These are phyloP conservation scores for Nannochloris sp. DNA, from an alignment of 139 green algal genomes.

Conservation along the genomic window DNA sequence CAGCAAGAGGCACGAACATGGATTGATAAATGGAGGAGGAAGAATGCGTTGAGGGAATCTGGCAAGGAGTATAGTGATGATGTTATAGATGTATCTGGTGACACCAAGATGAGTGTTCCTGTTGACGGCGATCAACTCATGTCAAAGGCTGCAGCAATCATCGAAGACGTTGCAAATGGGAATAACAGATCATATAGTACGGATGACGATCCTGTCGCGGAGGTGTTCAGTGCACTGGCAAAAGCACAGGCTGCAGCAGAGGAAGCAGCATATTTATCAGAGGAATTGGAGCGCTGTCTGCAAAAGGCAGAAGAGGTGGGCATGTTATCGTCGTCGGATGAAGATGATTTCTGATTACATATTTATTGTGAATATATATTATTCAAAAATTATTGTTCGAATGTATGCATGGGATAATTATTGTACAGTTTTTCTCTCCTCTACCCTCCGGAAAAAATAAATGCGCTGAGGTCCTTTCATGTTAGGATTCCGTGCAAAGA, in stretches of 20 bases:
- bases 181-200: not conserved
- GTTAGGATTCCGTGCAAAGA: not conserved
- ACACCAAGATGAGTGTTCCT: not conserved
- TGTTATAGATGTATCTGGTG: not conserved
- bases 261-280: conserved; percentile 15
- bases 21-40: conserved; percentile 8
- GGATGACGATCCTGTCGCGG: conserved; percentile 6
- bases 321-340: conserved; percentile 14
- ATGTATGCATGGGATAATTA: not conserved
- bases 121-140: not conserved
- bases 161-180: not conserved
- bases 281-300: conserved; percentile 15
- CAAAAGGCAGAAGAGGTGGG: conserved; percentile 16
- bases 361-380: not conserved
- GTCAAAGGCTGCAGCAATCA: not conserved
- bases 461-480: too few species aligned
- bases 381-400: not conserved
- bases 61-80: not conserved
- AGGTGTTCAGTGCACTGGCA: conserved; percentile 20
- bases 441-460: not conserved
- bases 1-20: conserved; percentile 10
- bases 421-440: not conserved
- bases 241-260: conserved; percentile 19
- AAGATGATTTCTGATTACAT: not conserved
- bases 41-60: not conserved